These are phyloP conservation scores for Plantago major DNA, from an alignment of 257 asterid genomes.

Conservation along the genomic window DNA sequence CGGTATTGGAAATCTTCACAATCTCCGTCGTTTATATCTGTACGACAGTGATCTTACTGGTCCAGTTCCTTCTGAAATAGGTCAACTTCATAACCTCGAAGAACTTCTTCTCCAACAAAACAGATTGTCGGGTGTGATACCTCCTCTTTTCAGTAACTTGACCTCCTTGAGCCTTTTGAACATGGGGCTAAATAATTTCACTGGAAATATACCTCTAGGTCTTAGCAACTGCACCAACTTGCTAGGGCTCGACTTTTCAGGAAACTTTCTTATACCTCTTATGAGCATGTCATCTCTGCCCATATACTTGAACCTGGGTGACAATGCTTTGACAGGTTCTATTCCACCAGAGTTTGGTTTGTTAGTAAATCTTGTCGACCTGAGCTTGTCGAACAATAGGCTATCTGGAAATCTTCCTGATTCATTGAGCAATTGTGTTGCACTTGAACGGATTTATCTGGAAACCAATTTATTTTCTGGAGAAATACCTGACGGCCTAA, in stretches of 20 bases:
- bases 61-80: slow-evolving; percentile 27
- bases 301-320: not conserved
- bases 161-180: not conserved
- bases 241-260: slow-evolving; percentile 12
- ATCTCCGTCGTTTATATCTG: slow-evolving; percentile 1
- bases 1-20: slow-evolving; percentile 22
- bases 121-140: slow-evolving; percentile 14
- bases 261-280: slow-evolving; percentile 20
- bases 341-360: slow-evolving; percentile 19
- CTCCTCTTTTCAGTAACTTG: slow-evolving; percentile 24
- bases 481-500: no score
- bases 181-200: not conserved
- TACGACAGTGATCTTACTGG: slow-evolving; percentile 22
- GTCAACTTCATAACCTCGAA: slow-evolving; percentile 20
- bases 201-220: slow-evolving; percentile 22
- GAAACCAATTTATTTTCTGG: no score
- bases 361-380: slow-evolving; percentile 1
- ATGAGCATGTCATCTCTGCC: slow-evolving; percentile 6
- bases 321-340: slow-evolving; percentile 16
- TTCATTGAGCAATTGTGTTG: no score
- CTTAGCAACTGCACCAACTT: slow-evolving; percentile 11
- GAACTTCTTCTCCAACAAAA: not conserved
- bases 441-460: no score
- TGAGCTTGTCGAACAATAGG: slow-evolving; percentile 21
- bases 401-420: not conserved